A percentile compares a stretch with the other conserved stretches of the same genome.
phyloP scores from a whole-genome alignment of 768 basidiomycete species.

The Gyrodon lividus region DNA sequence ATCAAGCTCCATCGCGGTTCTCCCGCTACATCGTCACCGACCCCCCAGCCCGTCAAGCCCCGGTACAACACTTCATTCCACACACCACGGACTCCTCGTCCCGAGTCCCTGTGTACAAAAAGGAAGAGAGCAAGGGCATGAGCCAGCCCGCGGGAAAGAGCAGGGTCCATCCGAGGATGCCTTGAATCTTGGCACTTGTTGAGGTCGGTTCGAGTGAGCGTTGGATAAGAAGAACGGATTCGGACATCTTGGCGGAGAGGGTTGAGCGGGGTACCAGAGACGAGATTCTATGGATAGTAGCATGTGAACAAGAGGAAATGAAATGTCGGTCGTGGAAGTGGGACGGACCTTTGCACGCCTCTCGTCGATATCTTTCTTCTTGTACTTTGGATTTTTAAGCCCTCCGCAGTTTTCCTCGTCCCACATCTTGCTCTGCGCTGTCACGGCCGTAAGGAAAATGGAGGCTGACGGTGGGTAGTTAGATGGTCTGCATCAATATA shows the following conservation, averaged over 20 bases:
- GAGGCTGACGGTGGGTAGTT: conserved; percentile 29
- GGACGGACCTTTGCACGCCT: conserved; percentile 64
- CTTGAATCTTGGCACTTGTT: conserved; percentile 31
- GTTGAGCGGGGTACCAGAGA: conserved; percentile 77
- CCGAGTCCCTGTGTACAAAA: conserved; percentile 80
- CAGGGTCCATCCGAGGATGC: conserved; percentile 84
- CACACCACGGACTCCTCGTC: conserved; percentile 68
- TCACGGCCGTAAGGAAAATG: conserved; percentile 50
- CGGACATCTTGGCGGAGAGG: conserved; percentile 76
- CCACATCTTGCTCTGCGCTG: conserved; percentile 77
- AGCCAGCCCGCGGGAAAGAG: conserved; percentile 87
- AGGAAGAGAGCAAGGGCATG: conserved; percentile 84
- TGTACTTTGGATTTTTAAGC: conserved; percentile 63
- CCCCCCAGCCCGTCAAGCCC: conserved; percentile 41
- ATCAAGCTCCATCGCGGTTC: conserved; percentile 16
- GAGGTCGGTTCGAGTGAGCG: conserved; percentile 54
- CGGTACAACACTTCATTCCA: conserved; percentile 74
- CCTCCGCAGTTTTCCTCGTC: conserved; percentile 50
- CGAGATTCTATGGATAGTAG: conserved; percentile 49
- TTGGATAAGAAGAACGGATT: conserved; percentile 81
- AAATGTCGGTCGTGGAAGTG: neutral
- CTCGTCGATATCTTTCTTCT: conserved; percentile 85
- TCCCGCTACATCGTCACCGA: conserved; percentile 62
- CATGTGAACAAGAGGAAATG: neutral
- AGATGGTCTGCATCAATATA: conserved; percentile 26